Percentiles rank a stretch among this genome's conserved stretches.
phyloP scores from a whole-genome alignment of 1,139 yeast species.

The Sugiyamaella sp. region DNA sequence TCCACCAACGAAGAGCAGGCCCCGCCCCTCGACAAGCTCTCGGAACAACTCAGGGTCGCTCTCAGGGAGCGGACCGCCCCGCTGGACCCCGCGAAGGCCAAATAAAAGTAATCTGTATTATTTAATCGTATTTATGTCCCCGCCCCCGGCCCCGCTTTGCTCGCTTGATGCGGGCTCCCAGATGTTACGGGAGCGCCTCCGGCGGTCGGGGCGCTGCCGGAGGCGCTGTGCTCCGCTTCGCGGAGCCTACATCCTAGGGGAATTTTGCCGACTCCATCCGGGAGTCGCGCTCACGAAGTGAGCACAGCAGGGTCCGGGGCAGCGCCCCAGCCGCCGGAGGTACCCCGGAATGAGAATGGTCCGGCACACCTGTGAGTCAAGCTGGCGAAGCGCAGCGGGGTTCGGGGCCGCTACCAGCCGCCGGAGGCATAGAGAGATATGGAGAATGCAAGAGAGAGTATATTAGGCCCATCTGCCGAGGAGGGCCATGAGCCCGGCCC shows the following conservation, averaged over 20 bases:
- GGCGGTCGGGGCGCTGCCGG: conserved; percentile 2
- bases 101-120: conserved; percentile 14
- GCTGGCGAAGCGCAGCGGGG: conserved; percentile 8
- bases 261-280: background rate
- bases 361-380: no score
- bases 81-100: background rate
- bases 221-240: conserved; percentile 6
- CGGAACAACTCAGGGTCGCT: conserved; percentile 7
- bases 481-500: conserved; percentile 84
- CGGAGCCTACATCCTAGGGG: conserved; percentile 8
- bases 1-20: conserved; percentile 29
- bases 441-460: conserved; percentile 6
- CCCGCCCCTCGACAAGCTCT: conserved; percentile 22
- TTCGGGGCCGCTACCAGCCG: conserved; percentile 15
- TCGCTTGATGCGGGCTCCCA: background rate
- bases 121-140: conserved; percentile 5
- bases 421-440: conserved; percentile 10
- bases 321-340: conserved; percentile 13
- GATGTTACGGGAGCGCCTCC: no score
- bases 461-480: conserved; percentile 84
- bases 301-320: background rate
- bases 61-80: conserved; percentile 1
- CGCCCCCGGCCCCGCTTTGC: background rate
- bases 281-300: background rate
- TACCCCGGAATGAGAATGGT: background rate